A percentile compares a stretch with the other conserved stretches of the same genome.
These are phyloP conservation scores for Samsoniella hepiali DNA, from an alignment of 2,329 filamentous ascomycete species.

Conservation along the genomic window DNA sequence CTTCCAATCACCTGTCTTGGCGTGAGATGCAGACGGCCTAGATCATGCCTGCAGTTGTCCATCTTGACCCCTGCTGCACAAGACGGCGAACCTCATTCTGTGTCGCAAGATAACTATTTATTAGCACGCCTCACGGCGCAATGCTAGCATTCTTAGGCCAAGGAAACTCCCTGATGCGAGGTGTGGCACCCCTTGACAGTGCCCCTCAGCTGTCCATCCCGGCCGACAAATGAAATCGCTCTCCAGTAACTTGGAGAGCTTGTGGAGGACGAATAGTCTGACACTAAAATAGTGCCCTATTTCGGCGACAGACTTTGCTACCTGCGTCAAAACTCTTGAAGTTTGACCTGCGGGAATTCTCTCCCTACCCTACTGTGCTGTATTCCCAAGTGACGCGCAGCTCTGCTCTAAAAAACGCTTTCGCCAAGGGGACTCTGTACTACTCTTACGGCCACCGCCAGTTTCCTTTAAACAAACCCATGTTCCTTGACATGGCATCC, in stretches of 20 bases:
- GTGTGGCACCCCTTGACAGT: conserved; percentile 2
- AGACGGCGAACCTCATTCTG: too few species aligned
- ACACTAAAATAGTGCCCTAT: conserved; percentile 1
- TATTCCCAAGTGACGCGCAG: not conserved
- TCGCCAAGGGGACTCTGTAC: too few species aligned
- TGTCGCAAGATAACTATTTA: too few species aligned
- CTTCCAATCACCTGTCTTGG: not conserved
- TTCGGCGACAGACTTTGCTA: not conserved
- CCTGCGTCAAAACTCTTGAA: not conserved
- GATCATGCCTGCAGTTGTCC: not conserved
- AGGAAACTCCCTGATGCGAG: not conserved
- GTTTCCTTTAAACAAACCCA: not conserved
- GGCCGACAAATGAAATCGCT: conserved; percentile 7
- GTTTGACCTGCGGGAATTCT: not conserved
- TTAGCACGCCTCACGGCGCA: too few species aligned
- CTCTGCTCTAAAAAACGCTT: not conserved
- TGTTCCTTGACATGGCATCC: not conserved
- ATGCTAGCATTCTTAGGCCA: not conserved
- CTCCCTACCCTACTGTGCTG: not conserved
- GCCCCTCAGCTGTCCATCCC: not conserved
- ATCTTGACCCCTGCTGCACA: too few species aligned
- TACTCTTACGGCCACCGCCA: too few species aligned
- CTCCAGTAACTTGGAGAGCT: not conserved
- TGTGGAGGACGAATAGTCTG: not conserved
- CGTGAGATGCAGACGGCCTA: not conserved